Evolutionary conservation across 768 basidiomycete species (phyloP).

Genomic region (Agrocybe chaxingu): DNA sequence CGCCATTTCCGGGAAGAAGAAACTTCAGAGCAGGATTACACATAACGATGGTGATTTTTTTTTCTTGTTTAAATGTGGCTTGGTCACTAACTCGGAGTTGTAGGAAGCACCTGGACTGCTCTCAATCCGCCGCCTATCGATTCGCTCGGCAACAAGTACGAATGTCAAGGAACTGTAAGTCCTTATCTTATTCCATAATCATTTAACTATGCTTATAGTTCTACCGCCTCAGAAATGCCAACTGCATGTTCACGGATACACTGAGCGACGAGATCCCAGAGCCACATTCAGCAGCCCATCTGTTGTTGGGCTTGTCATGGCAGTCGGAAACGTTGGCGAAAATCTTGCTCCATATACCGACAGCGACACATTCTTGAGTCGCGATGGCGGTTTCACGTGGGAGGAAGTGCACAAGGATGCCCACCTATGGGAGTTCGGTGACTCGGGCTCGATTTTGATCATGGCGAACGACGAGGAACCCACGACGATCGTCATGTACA

Average conservation of each 20-base stretch:
- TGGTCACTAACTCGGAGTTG: constrained; percentile 1
- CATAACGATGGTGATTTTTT: constrained; percentile 86
- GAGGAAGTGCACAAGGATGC: constrained; percentile 98
- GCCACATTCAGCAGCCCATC: constrained; percentile 94
- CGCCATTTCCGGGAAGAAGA: constrained; percentile 64
- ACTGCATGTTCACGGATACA: constrained; percentile 93
- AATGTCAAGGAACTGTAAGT: constrained; percentile 65
- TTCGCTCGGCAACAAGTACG: constrained; percentile 69
- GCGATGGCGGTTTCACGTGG: constrained; percentile 97
- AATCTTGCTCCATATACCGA: constrained; percentile 76
- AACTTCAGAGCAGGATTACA: constrained; percentile 82
- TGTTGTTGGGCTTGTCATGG: constrained; percentile 90
- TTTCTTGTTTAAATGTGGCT: not conserved
- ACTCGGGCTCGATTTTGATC: constrained; percentile 90
- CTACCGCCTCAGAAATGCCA: constrained; percentile 62
- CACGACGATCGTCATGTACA: constrained; percentile 85
- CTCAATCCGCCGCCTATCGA: constrained; percentile 73
- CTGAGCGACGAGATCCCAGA: constrained; percentile 84
- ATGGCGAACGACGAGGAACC: constrained; percentile 95
- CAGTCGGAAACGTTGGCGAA: constrained; percentile 94
- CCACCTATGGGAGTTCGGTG: constrained; percentile 96
- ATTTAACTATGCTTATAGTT: not conserved
- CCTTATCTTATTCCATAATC: not conserved
- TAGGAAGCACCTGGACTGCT: constrained; percentile 86
- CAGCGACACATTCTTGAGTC: constrained; percentile 93